Percentiles rank a stretch among this genome's conserved stretches.
phyloP scores from a whole-genome alignment of 345 rosid species.

The Erucastrum elatum region DNA sequence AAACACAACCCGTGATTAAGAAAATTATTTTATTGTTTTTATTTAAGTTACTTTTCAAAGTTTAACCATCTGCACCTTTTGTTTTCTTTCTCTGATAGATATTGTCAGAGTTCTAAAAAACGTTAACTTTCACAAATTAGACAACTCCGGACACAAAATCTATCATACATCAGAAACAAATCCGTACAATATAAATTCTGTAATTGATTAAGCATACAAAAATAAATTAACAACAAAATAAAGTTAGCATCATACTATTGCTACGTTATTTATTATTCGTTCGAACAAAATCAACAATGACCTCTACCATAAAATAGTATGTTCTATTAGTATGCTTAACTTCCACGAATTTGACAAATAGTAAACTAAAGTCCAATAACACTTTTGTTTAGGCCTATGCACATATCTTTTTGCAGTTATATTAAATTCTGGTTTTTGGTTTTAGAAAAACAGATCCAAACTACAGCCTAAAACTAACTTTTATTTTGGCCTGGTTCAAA shows the following conservation, averaged over 20 bases:
- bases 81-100: slow-evolving; percentile 10
- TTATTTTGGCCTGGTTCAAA: neutral
- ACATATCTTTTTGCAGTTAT: neutral
- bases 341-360: neutral
- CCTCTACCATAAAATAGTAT: neutral
- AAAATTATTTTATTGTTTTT: neutral
- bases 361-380: neutral
- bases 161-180: slow-evolving; percentile 26
- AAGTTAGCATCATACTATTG: neutral
- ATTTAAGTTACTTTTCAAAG: neutral
- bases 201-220: slow-evolving; percentile 7
- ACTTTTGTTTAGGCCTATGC: neutral
- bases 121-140: slow-evolving; percentile 40
- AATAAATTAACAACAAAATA: slow-evolving; percentile 15
- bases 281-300: neutral
- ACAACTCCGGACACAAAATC: slow-evolving; percentile 14
- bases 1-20: slow-evolving; percentile 40
- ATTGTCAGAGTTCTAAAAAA: slow-evolving; percentile 20
- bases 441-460: neutral
- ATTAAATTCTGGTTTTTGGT: neutral
- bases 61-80: slow-evolving; percentile 20
- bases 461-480: neutral
- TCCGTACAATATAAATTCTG: neutral
- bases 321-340: neutral
- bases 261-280: neutral